These are phyloP conservation scores for Piromyces finnis DNA, from an alignment of 192 early-diverging fungal genomes.

Conservation along the genomic window DNA sequence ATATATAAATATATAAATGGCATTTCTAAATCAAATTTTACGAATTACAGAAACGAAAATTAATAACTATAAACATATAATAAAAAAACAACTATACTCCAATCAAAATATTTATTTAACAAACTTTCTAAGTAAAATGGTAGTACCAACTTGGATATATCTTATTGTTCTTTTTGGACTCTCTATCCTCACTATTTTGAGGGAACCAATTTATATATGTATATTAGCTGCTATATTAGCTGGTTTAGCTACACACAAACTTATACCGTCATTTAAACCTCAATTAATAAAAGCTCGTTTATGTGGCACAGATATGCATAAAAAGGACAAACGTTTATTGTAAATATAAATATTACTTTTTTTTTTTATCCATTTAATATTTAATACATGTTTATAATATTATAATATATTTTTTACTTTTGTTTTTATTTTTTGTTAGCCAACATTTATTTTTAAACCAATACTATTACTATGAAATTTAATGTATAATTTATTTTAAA, in stretches of 20 bases:
- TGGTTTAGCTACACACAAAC: not conserved
- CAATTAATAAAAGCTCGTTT: constrained; percentile 60
- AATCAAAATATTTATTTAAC: not conserved
- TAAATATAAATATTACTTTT: too few relatives aligned
- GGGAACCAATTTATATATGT: not conserved
- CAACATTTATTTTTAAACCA: too few relatives aligned
- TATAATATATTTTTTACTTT: too few relatives aligned
- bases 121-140: not conserved
- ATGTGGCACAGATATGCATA: constrained; percentile 64
- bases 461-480: too few relatives aligned
- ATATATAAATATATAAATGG: not conserved
- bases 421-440: too few relatives aligned
- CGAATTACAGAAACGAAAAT: not conserved
- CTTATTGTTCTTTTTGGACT: not conserved
- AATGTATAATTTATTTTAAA: too few relatives aligned
- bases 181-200: not conserved
- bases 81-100: not conserved
- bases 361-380: too few relatives aligned
- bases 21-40: not conserved
- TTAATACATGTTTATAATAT: too few relatives aligned
- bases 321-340: constrained; percentile 52
- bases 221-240: not conserved
- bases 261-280: not conserved
- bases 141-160: not conserved
- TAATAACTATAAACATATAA: not conserved